Base-by-base conservation (phyloP, 495 filamentous ascomycete species). In the Penicillium nucicola region DNA sequence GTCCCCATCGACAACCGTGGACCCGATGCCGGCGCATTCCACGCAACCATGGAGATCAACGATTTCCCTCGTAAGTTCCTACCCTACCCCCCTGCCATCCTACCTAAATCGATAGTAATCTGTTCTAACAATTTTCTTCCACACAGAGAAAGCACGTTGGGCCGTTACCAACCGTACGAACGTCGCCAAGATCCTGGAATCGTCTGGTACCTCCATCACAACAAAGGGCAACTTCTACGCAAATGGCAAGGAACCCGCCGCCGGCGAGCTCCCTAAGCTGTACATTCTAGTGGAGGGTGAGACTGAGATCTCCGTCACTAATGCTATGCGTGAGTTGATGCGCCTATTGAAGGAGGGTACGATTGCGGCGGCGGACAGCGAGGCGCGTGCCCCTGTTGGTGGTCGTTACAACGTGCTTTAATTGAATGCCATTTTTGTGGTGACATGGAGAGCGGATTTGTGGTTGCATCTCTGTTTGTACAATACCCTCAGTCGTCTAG, bases 1-100 rank as follows among this genome's bases (percentile, higher is more conserved):
- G 90, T 95, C 40, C 93, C 95, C 14, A 96, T 97, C 62, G 93
- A 99, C 75, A 99, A 99, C 67, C 96, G 96, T 66, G 93, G 93
- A 4, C 93, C 93, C 11, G 93, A 99, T 72, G 93, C 93, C 7
- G 93, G 93, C 23, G 90, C 90, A 11, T 99, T 93, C 82, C 93
- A 99, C 67, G 90, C 93, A 22, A 97, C 92, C 4, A 74, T 99
- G 57, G 95, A 97, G 66, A 97, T 99, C 79, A 99, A 99, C 66
- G 93, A 97, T 71, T 97, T 97, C 69, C 95, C 93, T 22, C 93
- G 82, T 85, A 79, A 77, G 82, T 77, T 68, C 37, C 17, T 25
- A 5, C 22, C 8, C 20, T 22, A 2, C 20, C 20, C 20, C 20
- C 20, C 20, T 22, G 46, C 45, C 31, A 17, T 30, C 13, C 10